Percentiles rank a stretch among this genome's conserved stretches.
Conservation (phyloP, 495 filamentous ascomycete genomes). For the Trypethelium eluteriae region DNA sequence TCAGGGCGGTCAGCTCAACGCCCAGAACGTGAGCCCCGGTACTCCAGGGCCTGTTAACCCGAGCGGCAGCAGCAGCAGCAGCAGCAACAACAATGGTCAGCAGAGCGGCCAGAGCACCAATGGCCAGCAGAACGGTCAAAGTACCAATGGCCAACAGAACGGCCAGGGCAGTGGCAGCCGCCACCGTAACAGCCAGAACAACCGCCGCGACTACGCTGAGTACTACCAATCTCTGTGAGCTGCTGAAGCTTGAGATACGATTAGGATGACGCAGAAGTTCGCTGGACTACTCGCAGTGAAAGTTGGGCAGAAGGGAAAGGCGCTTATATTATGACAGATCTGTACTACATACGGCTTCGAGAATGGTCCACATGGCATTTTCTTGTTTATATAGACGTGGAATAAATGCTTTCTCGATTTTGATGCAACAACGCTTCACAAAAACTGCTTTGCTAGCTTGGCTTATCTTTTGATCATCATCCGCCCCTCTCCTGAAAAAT, state of each 20-base stretch:
- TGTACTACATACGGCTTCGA: too few species aligned
- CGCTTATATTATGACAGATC: too few species aligned
- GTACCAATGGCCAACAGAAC: background rate
- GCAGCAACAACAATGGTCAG: background rate
- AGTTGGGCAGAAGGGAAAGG: too few species aligned
- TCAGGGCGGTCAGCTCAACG: slow-evolving; percentile 7
- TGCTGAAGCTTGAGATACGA: background rate
- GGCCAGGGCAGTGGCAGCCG: background rate
- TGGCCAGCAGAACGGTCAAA: background rate
- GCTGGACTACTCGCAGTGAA: background rate
- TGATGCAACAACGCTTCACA: background rate
- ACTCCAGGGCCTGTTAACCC: background rate
- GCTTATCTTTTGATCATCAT: too few species aligned
- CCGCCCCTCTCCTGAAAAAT: too few species aligned
- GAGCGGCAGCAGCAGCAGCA: background rate
- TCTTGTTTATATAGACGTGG: background rate
- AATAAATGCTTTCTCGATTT: background rate
- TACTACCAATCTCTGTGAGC: background rate
- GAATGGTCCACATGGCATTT: background rate
- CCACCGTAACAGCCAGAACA: background rate
- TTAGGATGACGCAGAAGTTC: background rate
- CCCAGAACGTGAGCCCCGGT: slow-evolving; percentile 5
- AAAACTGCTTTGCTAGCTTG: too few species aligned
- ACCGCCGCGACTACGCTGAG: background rate
- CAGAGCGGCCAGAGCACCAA: background rate